Evolutionary conservation across 305 asterid genomes (phyloP), one percentile per base, ranked within the genome.

Genomic region (Solanum aculeatissimum): DNA sequence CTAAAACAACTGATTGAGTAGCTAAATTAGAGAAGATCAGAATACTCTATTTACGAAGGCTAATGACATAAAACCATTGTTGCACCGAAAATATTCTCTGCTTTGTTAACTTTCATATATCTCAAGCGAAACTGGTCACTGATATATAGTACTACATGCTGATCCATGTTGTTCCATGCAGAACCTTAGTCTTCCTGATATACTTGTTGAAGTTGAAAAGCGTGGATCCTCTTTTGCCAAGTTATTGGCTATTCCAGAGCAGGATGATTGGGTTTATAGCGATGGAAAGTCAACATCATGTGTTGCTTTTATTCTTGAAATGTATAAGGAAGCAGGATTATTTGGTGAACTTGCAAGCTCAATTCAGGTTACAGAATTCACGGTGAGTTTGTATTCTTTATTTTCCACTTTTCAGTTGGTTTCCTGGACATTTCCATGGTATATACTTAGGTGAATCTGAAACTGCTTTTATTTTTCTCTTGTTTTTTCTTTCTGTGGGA

Each of bases 261-360:
- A 88, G 88, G 99, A 96, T 87, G 85, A 92, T 88, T 96, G 99
- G 98, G 93, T 91, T 47, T 96, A 96, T 62, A 88, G 63, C n/a
- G 99, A 96, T 71, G 99, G 99, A 85, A 96, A 92, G 89, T 96
- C 98, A 43, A 83, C 98, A 49, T 96, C 99, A 1, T 96, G 99
- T 87, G 91, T 96, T 86, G 93, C 99, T 86, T 96, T 91, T 86
- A 93, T 95, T 85, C 94, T 93, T 51, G 98, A 95, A 87, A 84
- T 95, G 87, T 96, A 96, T 91, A 93, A 96, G 90, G 98, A 88
- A 88, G 99, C 98, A 32, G 99, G 99, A 80, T 84, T 96, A 88
- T 94, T 96, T 84, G 99, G 95, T 75, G 75, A 86, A 70, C 93
- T 96, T 84, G 91, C 95, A 55, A 88, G 85, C 87, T 88, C 95